Conservation (phyloP, 2,329 filamentous ascomycete species). For the Cercospora sp. region DNA sequence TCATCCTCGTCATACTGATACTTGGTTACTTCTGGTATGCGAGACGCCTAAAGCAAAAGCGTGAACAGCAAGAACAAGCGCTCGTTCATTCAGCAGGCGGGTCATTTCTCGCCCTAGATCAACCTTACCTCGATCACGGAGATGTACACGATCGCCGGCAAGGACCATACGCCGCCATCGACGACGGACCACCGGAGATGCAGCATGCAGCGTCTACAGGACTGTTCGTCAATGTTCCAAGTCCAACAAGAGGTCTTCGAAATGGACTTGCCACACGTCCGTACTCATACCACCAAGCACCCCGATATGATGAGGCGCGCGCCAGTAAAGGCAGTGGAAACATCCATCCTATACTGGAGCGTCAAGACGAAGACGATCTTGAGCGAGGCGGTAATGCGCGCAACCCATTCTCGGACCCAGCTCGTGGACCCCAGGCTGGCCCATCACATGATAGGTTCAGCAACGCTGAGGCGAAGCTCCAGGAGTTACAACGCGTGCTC, state of each 20-base stretch:
- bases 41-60: constrained; percentile 43
- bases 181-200: constrained; percentile 17
- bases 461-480: constrained; percentile 22
- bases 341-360: constrained; percentile 30
- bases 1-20: constrained; percentile 45
- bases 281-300: constrained; percentile 42
- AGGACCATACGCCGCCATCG: constrained; percentile 44
- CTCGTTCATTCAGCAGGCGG: constrained; percentile 40
- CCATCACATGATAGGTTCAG: constrained; percentile 19
- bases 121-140: constrained; percentile 46
- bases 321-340: constrained; percentile 51
- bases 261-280: constrained; percentile 43
- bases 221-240: constrained; percentile 50
- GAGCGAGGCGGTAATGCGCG: neutral
- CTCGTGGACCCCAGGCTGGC: constrained; percentile 34
- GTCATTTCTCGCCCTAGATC: constrained; percentile 45
- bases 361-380: constrained; percentile 27
- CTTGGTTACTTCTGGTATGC: constrained; percentile 52
- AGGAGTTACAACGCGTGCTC: constrained; percentile 23
- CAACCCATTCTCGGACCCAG: constrained; percentile 45
- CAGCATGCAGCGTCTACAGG: constrained; percentile 47
- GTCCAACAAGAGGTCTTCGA: constrained; percentile 51
- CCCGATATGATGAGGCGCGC: constrained; percentile 52
- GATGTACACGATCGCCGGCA: constrained; percentile 42
- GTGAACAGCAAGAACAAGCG: constrained; percentile 54